phyloP scores from a whole-genome alignment of 805 yeast genomes.

The Metschnikowia henanensis region DNA sequence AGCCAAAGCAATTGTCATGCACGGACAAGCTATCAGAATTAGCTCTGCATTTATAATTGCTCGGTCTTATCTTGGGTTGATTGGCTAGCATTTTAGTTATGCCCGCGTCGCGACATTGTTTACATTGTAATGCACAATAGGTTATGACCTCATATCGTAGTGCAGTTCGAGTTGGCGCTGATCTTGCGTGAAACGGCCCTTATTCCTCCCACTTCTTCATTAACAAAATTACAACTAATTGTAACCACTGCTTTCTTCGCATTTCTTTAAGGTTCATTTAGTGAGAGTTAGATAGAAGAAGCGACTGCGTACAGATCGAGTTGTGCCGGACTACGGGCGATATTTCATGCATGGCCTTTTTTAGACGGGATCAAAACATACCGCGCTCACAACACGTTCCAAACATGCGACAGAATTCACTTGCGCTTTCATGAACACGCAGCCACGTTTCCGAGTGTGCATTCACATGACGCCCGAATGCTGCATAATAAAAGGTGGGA shows the following conservation, averaged over 20 bases:
- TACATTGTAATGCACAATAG: background rate
- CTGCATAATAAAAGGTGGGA: too few species aligned
- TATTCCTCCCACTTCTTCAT: too few species aligned
- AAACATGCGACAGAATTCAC: background rate
- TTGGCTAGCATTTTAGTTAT: background rate
- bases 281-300: too few species aligned
- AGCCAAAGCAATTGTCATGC: too few species aligned
- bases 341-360: background rate
- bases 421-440: background rate
- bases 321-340: background rate
- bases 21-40: too few species aligned
- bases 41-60: background rate
- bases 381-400: background rate
- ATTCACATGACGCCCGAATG: background rate
- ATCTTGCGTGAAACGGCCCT: too few species aligned
- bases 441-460: background rate
- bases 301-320: background rate
- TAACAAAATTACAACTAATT: too few species aligned
- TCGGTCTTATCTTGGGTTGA: background rate
- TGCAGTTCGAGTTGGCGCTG: too few species aligned
- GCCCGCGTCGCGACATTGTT: background rate
- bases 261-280: too few species aligned
- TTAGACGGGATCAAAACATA: slow-evolving; percentile 6
- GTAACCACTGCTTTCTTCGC: too few species aligned
- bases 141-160: background rate